These are phyloP conservation scores for Claviceps capensis DNA, from an alignment of 2,329 filamentous ascomycete genomes.

Conservation along the genomic window DNA sequence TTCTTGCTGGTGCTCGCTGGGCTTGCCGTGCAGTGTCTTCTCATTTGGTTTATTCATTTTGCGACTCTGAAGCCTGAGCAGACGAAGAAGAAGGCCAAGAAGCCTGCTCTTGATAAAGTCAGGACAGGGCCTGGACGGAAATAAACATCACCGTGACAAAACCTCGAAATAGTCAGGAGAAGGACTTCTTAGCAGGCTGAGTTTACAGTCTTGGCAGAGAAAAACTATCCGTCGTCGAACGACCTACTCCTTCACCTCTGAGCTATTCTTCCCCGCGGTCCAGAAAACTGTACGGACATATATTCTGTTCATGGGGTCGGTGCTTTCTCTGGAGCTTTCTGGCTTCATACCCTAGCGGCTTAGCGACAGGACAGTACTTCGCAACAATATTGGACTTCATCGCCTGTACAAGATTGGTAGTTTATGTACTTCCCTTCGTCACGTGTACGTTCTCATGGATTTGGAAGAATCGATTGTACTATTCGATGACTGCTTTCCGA, in stretches of 20 bases:
- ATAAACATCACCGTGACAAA: background rate
- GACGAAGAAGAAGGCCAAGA: slow-evolving; percentile 31
- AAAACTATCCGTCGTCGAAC: no score
- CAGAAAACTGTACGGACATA: no score
- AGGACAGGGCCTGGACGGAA: background rate
- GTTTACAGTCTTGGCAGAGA: background rate
- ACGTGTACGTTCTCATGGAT: background rate
- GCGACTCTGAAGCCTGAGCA: slow-evolving; percentile 49
- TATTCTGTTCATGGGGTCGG: no score
- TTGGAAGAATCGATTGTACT: background rate
- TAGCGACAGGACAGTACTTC: no score
- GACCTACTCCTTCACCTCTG: no score
- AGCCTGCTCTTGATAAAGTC: slow-evolving; percentile 4
- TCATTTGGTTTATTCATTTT: slow-evolving; percentile 45
- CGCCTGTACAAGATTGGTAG: no score
- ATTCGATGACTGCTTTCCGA: background rate
- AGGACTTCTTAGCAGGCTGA: background rate
- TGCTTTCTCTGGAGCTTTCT: no score
- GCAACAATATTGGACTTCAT: no score
- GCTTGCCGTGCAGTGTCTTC: slow-evolving; percentile 29
- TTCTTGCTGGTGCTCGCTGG: slow-evolving; percentile 40
- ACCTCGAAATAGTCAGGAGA: background rate
- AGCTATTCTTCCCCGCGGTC: no score
- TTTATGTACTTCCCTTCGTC: background rate
- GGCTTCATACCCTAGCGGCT: no score